Evolutionary conservation across 2,329 filamentous ascomycete species (phyloP).

Genomic region (Diaporthe aspalathi): DNA sequence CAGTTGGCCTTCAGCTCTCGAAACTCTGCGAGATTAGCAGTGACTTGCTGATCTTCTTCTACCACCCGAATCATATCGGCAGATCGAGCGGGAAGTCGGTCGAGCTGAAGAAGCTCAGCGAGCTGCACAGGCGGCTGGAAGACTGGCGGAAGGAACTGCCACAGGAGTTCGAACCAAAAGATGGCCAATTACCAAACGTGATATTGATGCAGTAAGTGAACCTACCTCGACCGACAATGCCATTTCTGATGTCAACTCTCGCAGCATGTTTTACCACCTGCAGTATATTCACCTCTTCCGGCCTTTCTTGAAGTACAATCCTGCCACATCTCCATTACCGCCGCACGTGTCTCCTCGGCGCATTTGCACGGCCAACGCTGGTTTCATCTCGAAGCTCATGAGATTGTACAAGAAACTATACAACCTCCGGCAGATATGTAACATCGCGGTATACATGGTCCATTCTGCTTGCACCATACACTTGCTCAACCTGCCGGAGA

Average conservation of each 20-base stretch:
- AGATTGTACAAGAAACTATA: conserved; percentile 93
- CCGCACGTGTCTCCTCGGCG: conserved; percentile 89
- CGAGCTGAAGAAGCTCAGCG: conserved; percentile 92
- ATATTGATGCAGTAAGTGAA: conserved; percentile 81
- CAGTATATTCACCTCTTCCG: conserved; percentile 96
- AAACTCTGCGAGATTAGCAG: conserved; percentile 93
- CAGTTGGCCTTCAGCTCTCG: conserved; percentile 83
- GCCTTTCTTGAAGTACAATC: conserved; percentile 92
- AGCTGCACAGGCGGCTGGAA: conserved; percentile 89
- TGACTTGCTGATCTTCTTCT: conserved; percentile 89
- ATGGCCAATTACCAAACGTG: conserved; percentile 88
- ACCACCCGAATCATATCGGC: conserved; percentile 79
- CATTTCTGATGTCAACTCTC: not conserved
- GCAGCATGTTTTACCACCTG: conserved; percentile 96
- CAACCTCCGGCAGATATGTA: conserved; percentile 92
- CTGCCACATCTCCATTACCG: conserved; percentile 83
- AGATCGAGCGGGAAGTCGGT: conserved; percentile 77
- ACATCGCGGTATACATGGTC: conserved; percentile 94
- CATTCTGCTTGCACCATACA: conserved; percentile 97
- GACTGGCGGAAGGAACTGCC: conserved; percentile 89
- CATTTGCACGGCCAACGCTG: conserved; percentile 89
- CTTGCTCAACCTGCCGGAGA: conserved; percentile 90
- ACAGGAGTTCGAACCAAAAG: conserved; percentile 86
- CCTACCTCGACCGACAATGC: not conserved
- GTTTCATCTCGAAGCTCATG: conserved; percentile 92